phyloP scores from a whole-genome alignment of 176 grass and related monocot species.

The Lolium perenne region DNA sequence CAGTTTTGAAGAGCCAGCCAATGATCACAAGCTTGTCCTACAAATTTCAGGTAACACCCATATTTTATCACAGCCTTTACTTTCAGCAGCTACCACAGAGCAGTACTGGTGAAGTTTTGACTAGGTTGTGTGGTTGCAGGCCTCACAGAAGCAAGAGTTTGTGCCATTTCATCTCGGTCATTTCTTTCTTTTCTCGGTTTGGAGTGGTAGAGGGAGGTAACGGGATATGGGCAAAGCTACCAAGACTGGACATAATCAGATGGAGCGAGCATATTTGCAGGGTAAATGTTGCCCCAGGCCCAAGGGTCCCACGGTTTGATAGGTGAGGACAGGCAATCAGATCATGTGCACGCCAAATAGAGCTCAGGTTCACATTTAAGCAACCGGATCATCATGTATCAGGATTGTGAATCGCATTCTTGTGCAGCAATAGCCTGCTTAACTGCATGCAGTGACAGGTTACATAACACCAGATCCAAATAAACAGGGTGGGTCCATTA shows the following conservation, averaged over 20 bases:
- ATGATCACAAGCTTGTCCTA: background rate
- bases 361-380: background rate
- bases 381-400: background rate
- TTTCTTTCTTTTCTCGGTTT: background rate
- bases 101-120: background rate
- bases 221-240: background rate
- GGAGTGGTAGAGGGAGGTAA: background rate
- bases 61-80: constrained; percentile 19
- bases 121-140: background rate
- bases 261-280: background rate
- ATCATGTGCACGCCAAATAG: background rate
- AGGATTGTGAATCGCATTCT: background rate
- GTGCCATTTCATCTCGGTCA: background rate
- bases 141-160: background rate
- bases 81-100: constrained; percentile 6
- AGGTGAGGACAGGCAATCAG: background rate
- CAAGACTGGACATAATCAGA: background rate
- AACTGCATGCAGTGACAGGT: background rate
- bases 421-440: background rate
- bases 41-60: constrained; percentile 7
- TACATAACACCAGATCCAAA: constrained; percentile 3
- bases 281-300: background rate
- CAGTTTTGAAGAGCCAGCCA: background rate
- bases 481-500: background rate
- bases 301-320: background rate